Conservation (phyloP, 2,329 filamentous ascomycete species). For the Colletotrichum kahawae region DNA sequence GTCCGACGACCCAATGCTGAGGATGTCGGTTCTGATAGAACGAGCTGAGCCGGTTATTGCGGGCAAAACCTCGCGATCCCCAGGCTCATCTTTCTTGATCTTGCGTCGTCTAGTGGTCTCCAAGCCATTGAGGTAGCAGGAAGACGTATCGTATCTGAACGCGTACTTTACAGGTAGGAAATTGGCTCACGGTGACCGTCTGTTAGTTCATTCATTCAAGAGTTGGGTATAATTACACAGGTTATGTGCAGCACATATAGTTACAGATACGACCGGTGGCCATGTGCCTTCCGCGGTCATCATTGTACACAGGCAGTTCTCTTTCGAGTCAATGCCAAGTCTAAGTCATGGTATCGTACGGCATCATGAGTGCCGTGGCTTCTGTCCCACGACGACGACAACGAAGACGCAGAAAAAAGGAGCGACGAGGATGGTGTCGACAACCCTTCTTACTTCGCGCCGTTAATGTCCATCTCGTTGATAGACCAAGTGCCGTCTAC, state of each 20-base stretch:
- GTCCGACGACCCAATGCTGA: constrained; percentile 65
- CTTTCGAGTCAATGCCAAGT: not conserved
- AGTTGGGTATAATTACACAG: constrained; percentile 23
- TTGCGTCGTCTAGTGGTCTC: constrained; percentile 68
- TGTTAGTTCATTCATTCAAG: not conserved
- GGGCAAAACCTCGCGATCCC: not conserved
- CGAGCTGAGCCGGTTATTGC: constrained; percentile 43
- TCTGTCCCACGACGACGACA: not conserved
- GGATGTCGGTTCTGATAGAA: constrained; percentile 68
- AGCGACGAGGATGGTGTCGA: not conserved
- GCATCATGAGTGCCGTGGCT: not conserved
- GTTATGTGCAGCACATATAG: constrained; percentile 11
- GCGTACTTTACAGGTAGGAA: constrained; percentile 35
- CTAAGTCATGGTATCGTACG: not conserved
- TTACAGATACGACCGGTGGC: not conserved
- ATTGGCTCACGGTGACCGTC: not conserved
- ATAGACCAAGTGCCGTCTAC: constrained; percentile 76
- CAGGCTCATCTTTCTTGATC: constrained; percentile 43
- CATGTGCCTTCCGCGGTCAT: not conserved
- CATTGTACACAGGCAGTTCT: not conserved
- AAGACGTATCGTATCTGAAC: constrained; percentile 72
- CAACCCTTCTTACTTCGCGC: constrained; percentile 31
- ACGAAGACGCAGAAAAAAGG: not conserved
- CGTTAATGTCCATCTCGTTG: constrained; percentile 73
- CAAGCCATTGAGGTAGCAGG: constrained; percentile 56